Evolutionary conservation across 495 filamentous ascomycete genomes (phyloP), one percentile per base, ranked within the genome.

Genomic region (Aspergillus hancockii): DNA sequence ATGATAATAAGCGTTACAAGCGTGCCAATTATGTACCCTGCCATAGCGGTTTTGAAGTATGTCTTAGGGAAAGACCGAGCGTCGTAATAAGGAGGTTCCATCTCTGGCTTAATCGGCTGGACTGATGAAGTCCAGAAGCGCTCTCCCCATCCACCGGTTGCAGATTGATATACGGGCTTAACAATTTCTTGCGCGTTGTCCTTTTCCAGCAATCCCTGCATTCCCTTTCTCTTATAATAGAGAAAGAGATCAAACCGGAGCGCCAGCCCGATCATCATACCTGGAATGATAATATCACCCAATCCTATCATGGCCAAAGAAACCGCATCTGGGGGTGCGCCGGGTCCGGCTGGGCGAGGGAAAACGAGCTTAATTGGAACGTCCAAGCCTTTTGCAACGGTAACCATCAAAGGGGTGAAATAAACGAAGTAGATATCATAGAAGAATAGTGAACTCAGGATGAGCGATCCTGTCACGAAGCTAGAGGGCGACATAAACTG

Each of bases 361-460:
- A 97, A 96, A 0, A 96, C 78, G 1, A 98, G 84, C 65, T 97
- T 98, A 67, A 97, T 96, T 0, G 94, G 94, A 3, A 93, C 88
- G 68, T 98, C 94, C 28, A 98, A 77, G 36, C 85, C 86, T 10
- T 86, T 96, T 12, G 94, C 94, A 25, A 98, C 94, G 0, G 93
- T 93, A 12, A 97, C 89, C 94, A 98, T 98, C 66, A 94, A 80
- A 1, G 94, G 94, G 0, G 94, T 98, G 71, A 90, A 98, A 69
- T 97, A 98, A 54, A 98, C 94, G 75, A 98, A 95, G 67, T 92
- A 89, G 53, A 98, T 93, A 64, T 98, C 94, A 65, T 98, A 98
- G 64, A 93, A 81, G 71, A 98, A 98, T 16, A 98, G 78, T 0
- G 88, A 89, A 3, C 71, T 76, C 0, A 98, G 78, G 31, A 98